Conservation (phyloP, 2,329 filamentous ascomycete species). For the Pyrenophora graminea region DNA sequence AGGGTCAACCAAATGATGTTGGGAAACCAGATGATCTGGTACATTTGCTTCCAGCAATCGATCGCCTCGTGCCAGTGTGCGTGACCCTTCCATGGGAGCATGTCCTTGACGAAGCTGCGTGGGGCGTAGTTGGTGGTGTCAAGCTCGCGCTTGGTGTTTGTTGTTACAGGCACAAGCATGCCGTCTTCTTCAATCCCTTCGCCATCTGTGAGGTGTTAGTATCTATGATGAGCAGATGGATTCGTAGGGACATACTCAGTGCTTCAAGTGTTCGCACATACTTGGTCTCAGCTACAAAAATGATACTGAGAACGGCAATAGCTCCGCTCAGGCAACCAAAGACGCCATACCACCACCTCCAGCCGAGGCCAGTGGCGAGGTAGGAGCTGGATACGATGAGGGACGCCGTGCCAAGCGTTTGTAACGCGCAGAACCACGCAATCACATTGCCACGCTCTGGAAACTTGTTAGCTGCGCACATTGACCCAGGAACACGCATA, state of each 20-base stretch:
- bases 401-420: slow-evolving; percentile 14
- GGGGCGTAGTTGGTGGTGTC: slow-evolving; percentile 11
- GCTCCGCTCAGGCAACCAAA: slow-evolving; percentile 11
- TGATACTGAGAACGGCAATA: slow-evolving; percentile 11
- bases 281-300: slow-evolving; percentile 16
- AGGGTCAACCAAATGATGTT: slow-evolving; percentile 14
- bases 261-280: slow-evolving; percentile 14
- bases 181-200: slow-evolving; percentile 17
- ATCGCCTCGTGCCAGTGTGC: slow-evolving; percentile 12
- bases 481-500: too few species aligned
- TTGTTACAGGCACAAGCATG: slow-evolving; percentile 11
- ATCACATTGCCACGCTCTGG: slow-evolving; percentile 10
- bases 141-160: slow-evolving; percentile 7
- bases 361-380: slow-evolving; percentile 13
- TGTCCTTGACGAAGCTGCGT: slow-evolving; percentile 11
- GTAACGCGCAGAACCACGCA: slow-evolving; percentile 17
- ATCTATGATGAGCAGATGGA: background rate
- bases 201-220: slow-evolving; percentile 5
- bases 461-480: too few species aligned
- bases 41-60: slow-evolving; percentile 17
- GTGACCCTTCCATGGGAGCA: slow-evolving; percentile 17
- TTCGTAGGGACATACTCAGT: slow-evolving; percentile 6
- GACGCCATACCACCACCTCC: slow-evolving; percentile 19
- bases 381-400: slow-evolving; percentile 17
- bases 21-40: slow-evolving; percentile 17